Conservation (phyloP, 202 grass and related monocot genomes). For the Hordeum pubiflorum region DNA sequence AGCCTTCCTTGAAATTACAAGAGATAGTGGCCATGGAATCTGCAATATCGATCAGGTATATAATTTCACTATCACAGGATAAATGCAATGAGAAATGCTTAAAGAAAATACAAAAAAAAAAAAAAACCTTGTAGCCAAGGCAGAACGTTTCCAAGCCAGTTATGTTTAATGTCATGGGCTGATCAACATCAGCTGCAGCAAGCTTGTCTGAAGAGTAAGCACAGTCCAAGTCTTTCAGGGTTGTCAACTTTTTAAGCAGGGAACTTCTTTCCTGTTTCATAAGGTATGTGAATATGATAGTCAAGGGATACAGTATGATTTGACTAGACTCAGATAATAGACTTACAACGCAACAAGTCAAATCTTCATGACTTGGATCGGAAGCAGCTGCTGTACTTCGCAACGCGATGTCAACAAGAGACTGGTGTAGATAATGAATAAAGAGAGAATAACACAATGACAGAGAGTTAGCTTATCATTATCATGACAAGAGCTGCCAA, state of each 20-base stretch:
- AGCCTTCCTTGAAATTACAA: conserved; percentile 95
- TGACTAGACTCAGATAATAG: conserved; percentile 18
- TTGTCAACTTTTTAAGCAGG: conserved; percentile 68
- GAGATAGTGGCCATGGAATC: conserved; percentile 96
- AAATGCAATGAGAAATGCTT: not conserved
- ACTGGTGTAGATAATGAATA: conserved; percentile 45
- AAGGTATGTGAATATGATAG: conserved; percentile 23
- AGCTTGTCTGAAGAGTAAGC: conserved; percentile 44
- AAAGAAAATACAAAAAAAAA: conserved; percentile 12
- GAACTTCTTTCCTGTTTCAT: conserved; percentile 75
- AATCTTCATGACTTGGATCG: conserved; percentile 89
- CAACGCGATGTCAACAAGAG: conserved; percentile 88
- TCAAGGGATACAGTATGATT: conserved; percentile 3
- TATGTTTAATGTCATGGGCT: conserved; percentile 51
- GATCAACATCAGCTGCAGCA: conserved; percentile 42
- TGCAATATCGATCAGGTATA: conserved; percentile 32
- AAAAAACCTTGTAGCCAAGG: conserved; percentile 80
- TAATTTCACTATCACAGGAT: conserved; percentile 11
- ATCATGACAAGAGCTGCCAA: not conserved
- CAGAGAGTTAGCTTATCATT: not conserved
- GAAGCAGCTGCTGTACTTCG: conserved; percentile 82
- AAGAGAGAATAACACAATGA: conserved; percentile 23
- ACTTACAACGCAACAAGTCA: conserved; percentile 89
- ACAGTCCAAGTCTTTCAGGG: conserved; percentile 72
- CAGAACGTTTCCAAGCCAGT: conserved; percentile 82